Conservation (phyloP, 495 filamentous ascomycete genomes). For the Coniosporium apollinis region DNA sequence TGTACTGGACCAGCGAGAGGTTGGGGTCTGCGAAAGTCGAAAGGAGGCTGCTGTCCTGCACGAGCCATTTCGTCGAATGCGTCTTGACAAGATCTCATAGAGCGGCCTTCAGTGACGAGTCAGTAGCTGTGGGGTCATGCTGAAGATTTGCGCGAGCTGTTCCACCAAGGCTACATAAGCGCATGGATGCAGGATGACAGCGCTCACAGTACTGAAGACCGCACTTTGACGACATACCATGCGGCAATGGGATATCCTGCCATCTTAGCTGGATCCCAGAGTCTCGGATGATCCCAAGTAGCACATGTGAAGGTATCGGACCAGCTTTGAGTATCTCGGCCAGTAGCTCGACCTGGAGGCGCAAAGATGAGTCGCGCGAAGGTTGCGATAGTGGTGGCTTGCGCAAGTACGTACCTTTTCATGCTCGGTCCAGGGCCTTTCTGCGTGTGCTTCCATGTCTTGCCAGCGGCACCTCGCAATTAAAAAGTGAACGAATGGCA, state of each 20-base stretch:
- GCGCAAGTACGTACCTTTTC: slow-evolving; percentile 41
- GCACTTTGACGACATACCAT: no score
- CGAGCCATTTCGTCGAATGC: slow-evolving; percentile 17
- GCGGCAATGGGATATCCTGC: slow-evolving; percentile 41
- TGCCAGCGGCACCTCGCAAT: no score
- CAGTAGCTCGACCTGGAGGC: slow-evolving; percentile 31
- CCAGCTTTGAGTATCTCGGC: slow-evolving; percentile 45
- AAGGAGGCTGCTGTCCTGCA: no score
- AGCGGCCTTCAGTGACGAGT: no score
- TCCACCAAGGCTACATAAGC: background rate
- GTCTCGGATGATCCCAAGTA: slow-evolving; percentile 34
- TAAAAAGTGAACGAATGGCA: no score
- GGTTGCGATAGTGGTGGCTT: background rate
- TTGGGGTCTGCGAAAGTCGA: no score
- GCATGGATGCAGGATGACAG: no score
- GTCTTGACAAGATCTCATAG: slow-evolving; percentile 24
- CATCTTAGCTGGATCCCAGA: slow-evolving; percentile 34
- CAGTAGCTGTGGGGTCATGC: slow-evolving; percentile 4
- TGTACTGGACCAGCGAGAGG: slow-evolving; percentile 4
- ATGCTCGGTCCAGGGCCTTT: slow-evolving; percentile 41
- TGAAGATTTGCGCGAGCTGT: background rate
- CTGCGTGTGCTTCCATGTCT: no score
- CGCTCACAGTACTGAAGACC: no score
- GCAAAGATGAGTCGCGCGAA: background rate
- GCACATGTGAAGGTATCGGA: slow-evolving; percentile 30